Evolutionary conservation across 2,329 filamentous ascomycete genomes (phyloP).

Genomic region (Penicillium aurantiogriseum): DNA sequence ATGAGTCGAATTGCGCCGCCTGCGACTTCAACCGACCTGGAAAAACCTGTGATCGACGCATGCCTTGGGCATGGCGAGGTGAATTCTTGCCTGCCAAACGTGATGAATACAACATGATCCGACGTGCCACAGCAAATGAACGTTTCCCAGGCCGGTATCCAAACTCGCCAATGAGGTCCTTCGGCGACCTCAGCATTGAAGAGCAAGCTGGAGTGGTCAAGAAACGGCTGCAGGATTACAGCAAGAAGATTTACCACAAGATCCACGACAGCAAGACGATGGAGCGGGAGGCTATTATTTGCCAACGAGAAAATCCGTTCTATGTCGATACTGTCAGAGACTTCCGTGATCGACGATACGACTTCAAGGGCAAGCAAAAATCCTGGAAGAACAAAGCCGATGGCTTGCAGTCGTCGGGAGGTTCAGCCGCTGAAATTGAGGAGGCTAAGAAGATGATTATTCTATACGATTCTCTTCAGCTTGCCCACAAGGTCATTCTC

Average conservation of each 20-base stretch:
- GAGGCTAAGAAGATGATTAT: slow-evolving; percentile 99
- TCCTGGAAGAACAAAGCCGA: slow-evolving; percentile 98
- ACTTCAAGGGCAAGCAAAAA: slow-evolving; percentile 98
- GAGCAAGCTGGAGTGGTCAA: slow-evolving; percentile 79
- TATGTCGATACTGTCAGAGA: slow-evolving; percentile 95
- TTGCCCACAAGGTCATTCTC: slow-evolving; percentile 97
- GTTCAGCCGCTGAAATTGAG: slow-evolving; percentile 73
- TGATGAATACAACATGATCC: slow-evolving; percentile 99
- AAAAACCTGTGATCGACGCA: slow-evolving; percentile 89
- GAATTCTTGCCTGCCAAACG: slow-evolving; percentile 94
- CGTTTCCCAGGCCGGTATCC: slow-evolving; percentile 78
- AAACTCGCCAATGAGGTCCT: slow-evolving; percentile 68
- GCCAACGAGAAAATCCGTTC: slow-evolving; percentile 95
- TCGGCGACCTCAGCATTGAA: slow-evolving; percentile 75
- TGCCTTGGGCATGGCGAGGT: slow-evolving; percentile 98
- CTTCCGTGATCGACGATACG: slow-evolving; percentile 94
- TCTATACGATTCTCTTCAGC: slow-evolving; percentile 88
- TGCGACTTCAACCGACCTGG: slow-evolving; percentile 98
- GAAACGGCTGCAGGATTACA: slow-evolving; percentile 87
- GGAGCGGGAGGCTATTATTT: slow-evolving; percentile 94
- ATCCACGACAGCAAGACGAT: slow-evolving; percentile 94
- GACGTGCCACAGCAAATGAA: slow-evolving; percentile 86
- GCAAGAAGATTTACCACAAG: slow-evolving; percentile 99
- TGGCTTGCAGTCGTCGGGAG: slow-evolving; percentile 76
- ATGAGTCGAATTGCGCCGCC: slow-evolving; percentile 91